phyloP scores from a whole-genome alignment of 495 filamentous ascomycete genomes.

The Neurospora sp. region DNA sequence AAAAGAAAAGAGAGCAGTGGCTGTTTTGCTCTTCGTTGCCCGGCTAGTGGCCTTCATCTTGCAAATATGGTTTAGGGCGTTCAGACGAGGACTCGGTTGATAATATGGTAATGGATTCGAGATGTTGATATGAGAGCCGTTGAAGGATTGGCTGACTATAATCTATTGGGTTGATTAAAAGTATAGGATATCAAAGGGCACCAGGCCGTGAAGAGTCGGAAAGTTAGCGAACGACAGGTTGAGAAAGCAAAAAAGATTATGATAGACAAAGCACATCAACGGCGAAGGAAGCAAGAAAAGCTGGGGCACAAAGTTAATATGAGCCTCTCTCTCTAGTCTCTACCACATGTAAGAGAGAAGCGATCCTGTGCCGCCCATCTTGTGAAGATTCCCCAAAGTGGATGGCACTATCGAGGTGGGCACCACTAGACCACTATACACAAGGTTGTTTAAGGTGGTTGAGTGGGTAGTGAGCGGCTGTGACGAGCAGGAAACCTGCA shows the following conservation, averaged over 20 bases:
- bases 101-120: neutral
- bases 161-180: neutral
- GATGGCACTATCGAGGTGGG: conserved; percentile 2
- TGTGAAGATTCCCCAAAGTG: conserved; percentile 1
- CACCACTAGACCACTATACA: neutral
- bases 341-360: conserved; percentile 2
- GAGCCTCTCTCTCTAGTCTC: neutral
- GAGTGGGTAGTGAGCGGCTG: neutral
- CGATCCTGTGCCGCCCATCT: conserved; percentile 13
- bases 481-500: neutral
- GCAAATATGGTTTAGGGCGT: neutral
- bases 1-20: conserved; percentile 11
- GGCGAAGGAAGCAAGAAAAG: neutral
- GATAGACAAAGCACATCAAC: neutral
- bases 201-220: neutral
- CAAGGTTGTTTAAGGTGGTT: neutral
- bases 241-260: neutral
- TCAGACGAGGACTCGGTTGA: neutral
- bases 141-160: neutral
- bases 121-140: neutral
- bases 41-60: conserved; percentile 7
- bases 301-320: neutral
- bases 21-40: neutral
- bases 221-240: neutral
- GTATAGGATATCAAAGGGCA: neutral